A percentile compares a stretch with the other conserved stretches of the same genome.
Conservation (phyloP, 768 basidiomycete species). For the Lactifluus volemus region DNA sequence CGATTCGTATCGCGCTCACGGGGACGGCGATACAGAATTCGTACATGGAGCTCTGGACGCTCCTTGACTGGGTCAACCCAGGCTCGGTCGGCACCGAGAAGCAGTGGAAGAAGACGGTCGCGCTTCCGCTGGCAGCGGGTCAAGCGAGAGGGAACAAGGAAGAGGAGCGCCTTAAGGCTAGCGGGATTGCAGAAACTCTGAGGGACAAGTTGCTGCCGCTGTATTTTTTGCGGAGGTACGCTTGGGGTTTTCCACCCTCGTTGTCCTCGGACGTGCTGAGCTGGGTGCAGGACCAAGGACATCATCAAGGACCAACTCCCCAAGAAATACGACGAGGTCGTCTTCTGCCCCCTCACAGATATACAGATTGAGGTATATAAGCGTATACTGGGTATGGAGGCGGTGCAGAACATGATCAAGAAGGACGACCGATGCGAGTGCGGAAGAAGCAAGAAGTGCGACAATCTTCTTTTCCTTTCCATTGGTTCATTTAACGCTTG, state of each 20-base stretch:
- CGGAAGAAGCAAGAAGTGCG: constrained; percentile 49
- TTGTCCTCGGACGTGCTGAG: not conserved
- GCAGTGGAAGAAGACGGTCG: constrained; percentile 73
- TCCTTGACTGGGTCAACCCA: constrained; percentile 89
- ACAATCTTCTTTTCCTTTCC: not conserved
- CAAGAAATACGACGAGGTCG: constrained; percentile 80
- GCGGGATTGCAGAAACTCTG: constrained; percentile 55
- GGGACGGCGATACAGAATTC: constrained; percentile 82
- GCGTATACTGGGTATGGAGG: constrained; percentile 50
- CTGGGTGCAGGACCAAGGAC: constrained; percentile 52
- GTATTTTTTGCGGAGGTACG: constrained; percentile 75
- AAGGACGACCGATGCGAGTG: constrained; percentile 72
- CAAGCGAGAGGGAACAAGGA: constrained; percentile 60
- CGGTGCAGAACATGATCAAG: constrained; percentile 61
- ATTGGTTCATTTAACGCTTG: constrained; percentile 24
- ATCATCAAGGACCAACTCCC: constrained; percentile 79
- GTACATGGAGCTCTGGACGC: constrained; percentile 86
- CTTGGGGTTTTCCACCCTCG: not conserved
- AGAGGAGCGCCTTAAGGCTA: constrained; percentile 47
- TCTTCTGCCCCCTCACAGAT: constrained; percentile 82
- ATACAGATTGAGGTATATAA: constrained; percentile 70
- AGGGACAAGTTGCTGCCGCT: constrained; percentile 62
- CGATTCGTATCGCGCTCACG: constrained; percentile 73
- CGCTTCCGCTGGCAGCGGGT: constrained; percentile 55
- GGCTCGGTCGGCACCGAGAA: constrained; percentile 58